Percentiles rank a stretch among this genome's conserved stretches.
Conservation (phyloP, 2,329 filamentous ascomycete genomes). For the Aspergillus sp. region DNA sequence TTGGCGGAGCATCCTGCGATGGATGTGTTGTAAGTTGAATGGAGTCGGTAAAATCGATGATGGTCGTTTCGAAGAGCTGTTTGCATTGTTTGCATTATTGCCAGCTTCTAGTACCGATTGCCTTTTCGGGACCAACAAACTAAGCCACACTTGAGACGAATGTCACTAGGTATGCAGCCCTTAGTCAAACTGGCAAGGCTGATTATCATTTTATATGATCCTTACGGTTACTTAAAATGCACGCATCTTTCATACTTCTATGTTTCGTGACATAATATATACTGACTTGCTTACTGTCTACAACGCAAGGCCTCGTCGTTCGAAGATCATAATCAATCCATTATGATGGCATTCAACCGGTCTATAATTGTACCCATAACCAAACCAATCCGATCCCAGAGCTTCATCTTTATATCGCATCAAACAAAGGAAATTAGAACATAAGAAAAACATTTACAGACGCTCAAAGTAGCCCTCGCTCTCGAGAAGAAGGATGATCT, state of each 20-base stretch:
- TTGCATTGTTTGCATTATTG: background rate
- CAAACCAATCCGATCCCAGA: conserved; percentile 22
- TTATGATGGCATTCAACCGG: conserved; percentile 27
- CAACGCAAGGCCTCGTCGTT: conserved; percentile 1
- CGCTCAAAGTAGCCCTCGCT: conserved; percentile 82
- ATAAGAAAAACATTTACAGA: conserved; percentile 33
- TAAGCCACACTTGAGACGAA: background rate
- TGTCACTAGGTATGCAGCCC: too few species aligned
- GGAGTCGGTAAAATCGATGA: background rate
- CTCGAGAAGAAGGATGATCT: conserved; percentile 93
- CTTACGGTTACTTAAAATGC: background rate
- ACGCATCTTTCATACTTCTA: background rate
- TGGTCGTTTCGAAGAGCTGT: background rate
- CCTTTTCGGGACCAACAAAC: background rate
- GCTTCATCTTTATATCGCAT: conserved; percentile 22
- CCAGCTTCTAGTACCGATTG: background rate
- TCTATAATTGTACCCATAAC: conserved; percentile 24
- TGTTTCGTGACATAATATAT: background rate
- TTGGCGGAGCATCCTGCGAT: conserved; percentile 37
- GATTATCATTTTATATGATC: too few species aligned
- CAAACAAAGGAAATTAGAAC: conserved; percentile 22
- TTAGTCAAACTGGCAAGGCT: background rate
- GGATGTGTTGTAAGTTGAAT: conserved; percentile 9
- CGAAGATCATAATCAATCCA: conserved; percentile 24
- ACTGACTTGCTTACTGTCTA: conserved; percentile 3